Conservation (phyloP, 306 rosid genomes). For the Carpinus viminea region DNA sequence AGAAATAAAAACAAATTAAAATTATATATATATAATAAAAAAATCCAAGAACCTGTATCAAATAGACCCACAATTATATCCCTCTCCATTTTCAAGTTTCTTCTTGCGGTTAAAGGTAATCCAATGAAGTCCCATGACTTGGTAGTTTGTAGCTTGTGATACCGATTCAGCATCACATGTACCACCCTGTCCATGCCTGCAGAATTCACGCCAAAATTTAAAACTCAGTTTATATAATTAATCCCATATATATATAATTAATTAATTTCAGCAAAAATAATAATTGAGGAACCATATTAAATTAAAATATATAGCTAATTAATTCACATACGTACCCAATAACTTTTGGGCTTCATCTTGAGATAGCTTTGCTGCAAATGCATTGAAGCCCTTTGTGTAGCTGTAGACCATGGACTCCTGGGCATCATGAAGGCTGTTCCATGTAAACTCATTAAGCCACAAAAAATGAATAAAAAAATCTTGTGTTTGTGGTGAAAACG, state of each 20-base stretch:
- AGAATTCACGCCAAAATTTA: neutral
- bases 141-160: conserved; percentile 82
- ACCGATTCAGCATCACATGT: conserved; percentile 59
- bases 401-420: conserved; percentile 66
- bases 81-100: conserved; percentile 52
- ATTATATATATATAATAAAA: neutral
- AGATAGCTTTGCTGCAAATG: conserved; percentile 81
- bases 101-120: conserved; percentile 58
- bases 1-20: neutral
- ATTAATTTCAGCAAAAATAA: neutral
- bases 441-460: neutral
- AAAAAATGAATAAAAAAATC: conserved; percentile 10
- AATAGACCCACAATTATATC: conserved; percentile 65
- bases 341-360: conserved; percentile 61
- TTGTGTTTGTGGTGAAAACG: neutral
- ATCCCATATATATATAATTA: neutral
- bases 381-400: conserved; percentile 81
- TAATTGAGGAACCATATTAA: neutral
- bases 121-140: conserved; percentile 89
- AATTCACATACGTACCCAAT: conserved; percentile 45
- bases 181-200: conserved; percentile 61
- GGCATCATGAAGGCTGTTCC: conserved; percentile 57
- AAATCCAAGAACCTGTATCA: conserved; percentile 62
- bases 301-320: too few relatives aligned
- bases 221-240: neutral